Evolutionary conservation across 768 basidiomycete genomes (phyloP), one percentile per base, ranked within the genome.

Genomic region (Russula dissimulans): DNA sequence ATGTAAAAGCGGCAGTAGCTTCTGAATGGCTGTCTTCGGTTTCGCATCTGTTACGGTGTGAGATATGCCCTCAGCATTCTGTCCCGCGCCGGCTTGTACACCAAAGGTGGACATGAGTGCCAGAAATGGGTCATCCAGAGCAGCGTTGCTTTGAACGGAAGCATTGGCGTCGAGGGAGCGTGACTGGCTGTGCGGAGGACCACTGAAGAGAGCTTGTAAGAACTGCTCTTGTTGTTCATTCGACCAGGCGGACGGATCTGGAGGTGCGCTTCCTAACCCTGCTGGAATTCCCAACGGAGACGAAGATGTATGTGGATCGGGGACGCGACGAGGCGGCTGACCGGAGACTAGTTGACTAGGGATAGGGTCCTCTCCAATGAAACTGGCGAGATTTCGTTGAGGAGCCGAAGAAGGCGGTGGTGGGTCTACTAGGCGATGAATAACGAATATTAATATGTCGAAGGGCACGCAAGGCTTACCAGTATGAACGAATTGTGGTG

Each of bases 221-320:
- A 89, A 78, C 64, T 85, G 83, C 56, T 75, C 76, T 66, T 88
- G 86, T 60, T 88, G 84, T 60, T 89, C 84, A 46, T 80, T 74
- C 9, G 82, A 79, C 87, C 85, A 88, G 12, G 78, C 78, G 4
- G 82, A 78, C 0, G 83, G 79, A 67, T 84, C 83, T 4, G 78
- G 73, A 4, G 66, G 61, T n/a, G 69, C 48, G 39, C 61, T 57
- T 14, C 66, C 67, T 59, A 67, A 60, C n/a, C 64, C 60, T 3
- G 64, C 57, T 2, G 64, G 47, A 6, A 64, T 44, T 10, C 51
- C 58, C 65, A 69, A 65, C 3, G 29, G 54, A 65, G 68, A 39
- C 63, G 22, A n/a, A n/a, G n/a, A 26, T 26, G 72, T 57, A 34
- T 60, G 66, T 15, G 66, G 55, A 68, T 62, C 49, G 59, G 71